Conservation (phyloP, 2,329 filamentous ascomycete species). For the Chaetomiaceae sp. region DNA sequence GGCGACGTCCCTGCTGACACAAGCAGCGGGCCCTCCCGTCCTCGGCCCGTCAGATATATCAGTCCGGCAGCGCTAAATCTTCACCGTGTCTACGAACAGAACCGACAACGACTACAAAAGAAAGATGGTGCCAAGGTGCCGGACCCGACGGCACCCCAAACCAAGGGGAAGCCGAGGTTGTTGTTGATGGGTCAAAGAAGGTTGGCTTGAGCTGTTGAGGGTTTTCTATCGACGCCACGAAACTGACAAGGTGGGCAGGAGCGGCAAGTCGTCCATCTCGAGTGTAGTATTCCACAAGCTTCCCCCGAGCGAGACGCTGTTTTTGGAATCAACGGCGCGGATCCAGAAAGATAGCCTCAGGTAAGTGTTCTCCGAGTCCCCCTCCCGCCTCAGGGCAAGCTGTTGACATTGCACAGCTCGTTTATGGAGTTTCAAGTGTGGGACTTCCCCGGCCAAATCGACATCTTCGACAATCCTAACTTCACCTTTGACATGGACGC, state of each 20-base stretch:
- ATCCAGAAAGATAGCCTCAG: constrained; percentile 95
- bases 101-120: constrained; percentile 47
- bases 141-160: constrained; percentile 43
- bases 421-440: constrained; percentile 99
- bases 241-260: constrained; percentile 51
- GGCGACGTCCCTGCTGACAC: constrained; percentile 16
- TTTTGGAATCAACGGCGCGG: constrained; percentile 87
- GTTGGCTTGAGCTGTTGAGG: constrained; percentile 43
- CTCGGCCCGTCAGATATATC: constrained; percentile 37
- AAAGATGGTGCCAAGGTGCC: constrained; percentile 45
- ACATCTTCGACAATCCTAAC: constrained; percentile 78
- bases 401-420: constrained; percentile 56
- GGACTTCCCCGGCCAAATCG: constrained; percentile 94
- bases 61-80: constrained; percentile 61
- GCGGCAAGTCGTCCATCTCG: constrained; percentile 96
- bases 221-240: not conserved
- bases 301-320: constrained; percentile 90
- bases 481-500: constrained; percentile 89
- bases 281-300: constrained; percentile 99
- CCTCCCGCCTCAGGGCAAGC: no score
- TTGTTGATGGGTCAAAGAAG: constrained; percentile 93
- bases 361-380: constrained; percentile 61
- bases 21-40: constrained; percentile 24
- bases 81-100: constrained; percentile 59
- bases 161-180: constrained; percentile 73